Percentiles rank a stretch among this genome's conserved stretches.
Conservation (phyloP, 2,329 filamentous ascomycete genomes). For the Ascochyta viciae-villosae region DNA sequence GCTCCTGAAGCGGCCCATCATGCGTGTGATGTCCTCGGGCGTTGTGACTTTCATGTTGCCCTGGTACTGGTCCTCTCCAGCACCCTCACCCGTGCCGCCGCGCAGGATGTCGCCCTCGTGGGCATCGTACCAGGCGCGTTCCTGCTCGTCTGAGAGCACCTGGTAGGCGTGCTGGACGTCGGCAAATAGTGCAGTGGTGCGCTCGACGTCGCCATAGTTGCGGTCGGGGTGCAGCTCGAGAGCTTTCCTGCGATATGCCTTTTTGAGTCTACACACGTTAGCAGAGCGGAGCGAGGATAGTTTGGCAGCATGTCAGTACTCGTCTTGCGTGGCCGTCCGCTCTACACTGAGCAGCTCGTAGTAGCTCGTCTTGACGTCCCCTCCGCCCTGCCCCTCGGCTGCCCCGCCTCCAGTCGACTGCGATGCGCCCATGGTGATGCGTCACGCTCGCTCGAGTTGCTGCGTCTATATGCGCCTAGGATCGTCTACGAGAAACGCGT, state of each 20-base stretch:
- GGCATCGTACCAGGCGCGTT: conserved; percentile 96
- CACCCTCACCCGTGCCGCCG: conserved; percentile 62
- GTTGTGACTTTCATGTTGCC: conserved; percentile 78
- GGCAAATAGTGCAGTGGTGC: conserved; percentile 84
- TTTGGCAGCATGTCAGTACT: conserved; percentile 58
- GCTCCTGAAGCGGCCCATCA: conserved; percentile 82
- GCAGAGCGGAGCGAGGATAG: not conserved
- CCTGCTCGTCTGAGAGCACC: conserved; percentile 93
- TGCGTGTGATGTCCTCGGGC: conserved; percentile 75
- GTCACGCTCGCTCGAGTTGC: conserved; percentile 15
- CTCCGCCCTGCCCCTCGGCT: conserved; percentile 26
- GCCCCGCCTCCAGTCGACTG: conserved; percentile 50
- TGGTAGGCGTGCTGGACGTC: conserved; percentile 94
- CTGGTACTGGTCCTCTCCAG: conserved; percentile 63
- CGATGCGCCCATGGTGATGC: conserved; percentile 53
- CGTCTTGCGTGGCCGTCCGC: conserved; percentile 77
- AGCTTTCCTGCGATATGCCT: conserved; percentile 88
- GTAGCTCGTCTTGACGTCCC: conserved; percentile 72
- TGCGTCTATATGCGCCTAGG: conserved; percentile 16
- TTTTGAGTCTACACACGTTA: conserved; percentile 74
- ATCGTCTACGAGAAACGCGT: conserved; percentile 3
- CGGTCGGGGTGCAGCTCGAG: conserved; percentile 94
- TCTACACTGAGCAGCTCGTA: conserved; percentile 84
- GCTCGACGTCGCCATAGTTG: conserved; percentile 85
- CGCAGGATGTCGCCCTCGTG: conserved; percentile 85